These are phyloP conservation scores for Tetrapisispora nanseiensis DNA, from an alignment of 805 yeast species.

Conservation along the genomic window DNA sequence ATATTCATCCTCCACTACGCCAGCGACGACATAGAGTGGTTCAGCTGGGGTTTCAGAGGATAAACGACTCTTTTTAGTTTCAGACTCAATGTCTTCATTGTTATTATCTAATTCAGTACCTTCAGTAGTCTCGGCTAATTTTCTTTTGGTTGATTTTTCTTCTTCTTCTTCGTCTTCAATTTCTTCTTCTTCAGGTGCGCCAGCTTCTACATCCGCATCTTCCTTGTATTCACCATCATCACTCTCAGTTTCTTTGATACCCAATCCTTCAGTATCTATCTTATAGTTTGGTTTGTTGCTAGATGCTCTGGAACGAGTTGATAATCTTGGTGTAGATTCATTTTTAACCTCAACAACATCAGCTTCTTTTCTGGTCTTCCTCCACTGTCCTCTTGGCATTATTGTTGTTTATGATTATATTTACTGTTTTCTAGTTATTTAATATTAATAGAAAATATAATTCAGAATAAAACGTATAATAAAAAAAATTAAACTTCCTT, in stretches of 20 bases:
- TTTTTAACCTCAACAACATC: neutral
- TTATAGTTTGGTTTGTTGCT: conserved; percentile 19
- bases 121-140: neutral
- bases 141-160: conserved; percentile 1
- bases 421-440: too few species aligned
- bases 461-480: too few species aligned
- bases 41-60: conserved; percentile 1
- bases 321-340: conserved; percentile 2
- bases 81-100: neutral
- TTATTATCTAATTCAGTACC: neutral
- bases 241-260: conserved; percentile 7
- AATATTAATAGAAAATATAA: too few species aligned
- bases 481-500: too few species aligned
- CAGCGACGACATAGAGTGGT: conserved; percentile 8
- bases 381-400: conserved; percentile 1
- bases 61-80: conserved; percentile 30
- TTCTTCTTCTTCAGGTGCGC: conserved; percentile 14
- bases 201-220: conserved; percentile 13
- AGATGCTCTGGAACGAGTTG: conserved; percentile 15
- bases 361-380: neutral
- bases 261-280: conserved; percentile 24
- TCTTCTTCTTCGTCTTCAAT: conserved; percentile 21
- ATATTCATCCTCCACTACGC: conserved; percentile 66
- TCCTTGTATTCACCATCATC: conserved; percentile 11
- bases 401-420: neutral